Evolutionary conservation across 2,329 filamentous ascomycete genomes (phyloP), one percentile per base, ranked within the genome.

Genomic region (Juglanconis oblonga): DNA sequence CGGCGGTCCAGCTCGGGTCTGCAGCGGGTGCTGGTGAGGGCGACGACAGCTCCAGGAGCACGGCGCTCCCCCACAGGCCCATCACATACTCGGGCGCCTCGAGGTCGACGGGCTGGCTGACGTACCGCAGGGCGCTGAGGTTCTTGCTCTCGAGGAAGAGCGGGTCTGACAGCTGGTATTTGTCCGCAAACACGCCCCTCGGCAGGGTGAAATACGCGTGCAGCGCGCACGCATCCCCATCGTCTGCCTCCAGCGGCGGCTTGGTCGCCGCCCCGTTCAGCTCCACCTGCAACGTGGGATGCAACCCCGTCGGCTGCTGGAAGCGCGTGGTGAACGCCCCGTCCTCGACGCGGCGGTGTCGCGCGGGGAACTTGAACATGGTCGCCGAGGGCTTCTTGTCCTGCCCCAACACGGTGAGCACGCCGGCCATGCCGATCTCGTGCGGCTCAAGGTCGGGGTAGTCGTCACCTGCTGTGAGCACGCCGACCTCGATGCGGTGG

Each of bases 61-160:
- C 80, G 14, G 83, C 86, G 0, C 89, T 93, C 5, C 94, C 94
- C 94, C 94, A 97, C 36, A 80, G 74, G 6, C 81, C 70, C 35
- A 92, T 82, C 1, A 87, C 85, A 78, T 96, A 98, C 67, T 89
- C 88, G 1, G 94, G 94, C 0, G 92, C 92, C 76, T 98, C 94
- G 56, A 98, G 87, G 66, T 98, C 93, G 6, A 93, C 90, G 24
- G 91, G 90, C 11, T 90, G 84, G 32, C 86, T 87, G 13, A 91
- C 82, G 64, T 88, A 85, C 49, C 82, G 86, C 45, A 96, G 76
- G 2, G 83, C 78, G 2, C 81, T 79, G 24, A 97, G 81, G 69
- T 96, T 91, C 68, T 96, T 92, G 1, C 91, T 93, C 3, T 85
- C 74, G 35, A 96, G 81, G 75, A 96, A 95, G 5, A 97, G 80